Evolutionary conservation across 2,329 filamentous ascomycete genomes (phyloP).

Genomic region (Cephalotrichum gorgonifer): DNA sequence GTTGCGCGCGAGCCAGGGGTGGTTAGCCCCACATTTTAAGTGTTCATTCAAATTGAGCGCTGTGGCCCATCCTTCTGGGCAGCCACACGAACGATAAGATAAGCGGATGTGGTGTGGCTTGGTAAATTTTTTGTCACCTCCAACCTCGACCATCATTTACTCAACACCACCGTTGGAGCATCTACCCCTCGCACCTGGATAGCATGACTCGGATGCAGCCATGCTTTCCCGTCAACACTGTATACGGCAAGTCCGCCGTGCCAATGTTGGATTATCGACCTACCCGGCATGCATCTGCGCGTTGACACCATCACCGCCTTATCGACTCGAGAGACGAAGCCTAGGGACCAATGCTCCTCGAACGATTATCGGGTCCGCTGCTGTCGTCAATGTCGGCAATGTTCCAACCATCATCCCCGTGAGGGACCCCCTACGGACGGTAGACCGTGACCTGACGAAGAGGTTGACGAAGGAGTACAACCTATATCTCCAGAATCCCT

Average conservation of each 20-base stretch:
- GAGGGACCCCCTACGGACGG: not conserved
- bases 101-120: slow-evolving; percentile 7
- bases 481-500: slow-evolving; percentile 55
- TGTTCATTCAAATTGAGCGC: too few relatives aligned
- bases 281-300: not conserved
- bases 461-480: not conserved
- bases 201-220: not conserved
- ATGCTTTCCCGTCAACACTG: slow-evolving; percentile 3
- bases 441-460: not conserved
- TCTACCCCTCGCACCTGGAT: not conserved
- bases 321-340: not conserved
- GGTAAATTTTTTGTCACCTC: slow-evolving; percentile 2
- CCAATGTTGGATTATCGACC: not conserved
- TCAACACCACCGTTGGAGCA: not conserved
- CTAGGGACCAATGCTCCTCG: not conserved
- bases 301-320: not conserved
- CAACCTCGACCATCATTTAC: not conserved
- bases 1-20: not conserved
- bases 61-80: not conserved
- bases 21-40: slow-evolving; percentile 1
- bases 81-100: slow-evolving; percentile 3
- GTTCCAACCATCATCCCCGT: not conserved
- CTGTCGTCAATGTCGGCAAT: not conserved
- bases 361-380: not conserved
- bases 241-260: not conserved